Conservation (phyloP, 208 protist genomes). For the Herpetomonas muscarum region DNA sequence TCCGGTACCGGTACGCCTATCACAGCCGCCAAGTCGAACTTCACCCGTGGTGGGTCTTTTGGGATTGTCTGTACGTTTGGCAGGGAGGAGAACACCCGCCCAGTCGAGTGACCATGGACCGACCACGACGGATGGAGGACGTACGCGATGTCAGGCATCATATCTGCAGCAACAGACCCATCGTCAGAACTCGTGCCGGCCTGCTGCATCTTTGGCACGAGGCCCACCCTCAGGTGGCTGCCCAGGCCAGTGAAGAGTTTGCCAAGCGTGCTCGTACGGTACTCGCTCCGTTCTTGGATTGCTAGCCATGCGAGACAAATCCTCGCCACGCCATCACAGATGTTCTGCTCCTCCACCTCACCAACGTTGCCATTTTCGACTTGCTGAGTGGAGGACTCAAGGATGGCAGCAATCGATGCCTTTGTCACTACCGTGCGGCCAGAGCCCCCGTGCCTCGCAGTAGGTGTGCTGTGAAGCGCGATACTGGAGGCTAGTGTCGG, state of each 20-base stretch:
- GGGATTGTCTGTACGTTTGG: constrained; percentile 69
- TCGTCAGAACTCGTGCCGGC: not conserved
- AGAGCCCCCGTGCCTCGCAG: no score
- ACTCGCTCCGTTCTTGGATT: not conserved
- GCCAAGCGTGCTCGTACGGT: not conserved
- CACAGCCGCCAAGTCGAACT: constrained; percentile 8
- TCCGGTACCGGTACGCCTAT: not conserved
- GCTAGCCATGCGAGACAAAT: not conserved
- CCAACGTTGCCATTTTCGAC: no score
- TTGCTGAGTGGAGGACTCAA: no score
- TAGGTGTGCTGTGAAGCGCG: no score
- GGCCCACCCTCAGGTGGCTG: not conserved
- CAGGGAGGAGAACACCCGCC: constrained; percentile 49
- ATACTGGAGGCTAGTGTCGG: no score
- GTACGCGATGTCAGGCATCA: constrained; percentile 29
- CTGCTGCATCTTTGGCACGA: not conserved
- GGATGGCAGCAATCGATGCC: no score
- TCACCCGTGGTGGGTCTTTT: constrained; percentile 30
- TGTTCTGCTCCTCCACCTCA: no score
- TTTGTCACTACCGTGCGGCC: no score
- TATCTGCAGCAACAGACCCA: not conserved
- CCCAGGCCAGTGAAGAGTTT: not conserved
- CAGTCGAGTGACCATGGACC: constrained; percentile 52
- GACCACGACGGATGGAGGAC: constrained; percentile 68
- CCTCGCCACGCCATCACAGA: not conserved